Evolutionary conservation across 1,139 yeast genomes (phyloP).

Genomic region (Kodamaea alishanica): DNA sequence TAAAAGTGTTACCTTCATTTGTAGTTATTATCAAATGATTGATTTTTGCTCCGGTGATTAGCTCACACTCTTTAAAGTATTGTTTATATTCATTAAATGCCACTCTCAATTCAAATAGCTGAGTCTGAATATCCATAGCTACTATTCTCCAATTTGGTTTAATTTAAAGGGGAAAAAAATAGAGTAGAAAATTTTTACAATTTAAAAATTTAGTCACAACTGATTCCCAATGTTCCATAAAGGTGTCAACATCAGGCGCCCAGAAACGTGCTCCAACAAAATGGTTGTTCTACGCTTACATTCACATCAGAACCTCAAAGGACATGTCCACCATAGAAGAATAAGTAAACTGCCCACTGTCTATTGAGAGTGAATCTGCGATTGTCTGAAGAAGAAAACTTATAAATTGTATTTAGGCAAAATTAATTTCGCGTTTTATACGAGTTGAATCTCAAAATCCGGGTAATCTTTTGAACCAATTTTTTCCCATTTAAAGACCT

Average conservation of each 20-base stretch:
- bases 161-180: too few relatives aligned
- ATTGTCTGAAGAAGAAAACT: constrained; percentile 14
- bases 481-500: too few relatives aligned
- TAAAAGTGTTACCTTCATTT: constrained; percentile 18
- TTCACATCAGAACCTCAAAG: constrained; percentile 21
- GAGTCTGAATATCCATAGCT: constrained; percentile 13
- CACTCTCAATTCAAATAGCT: constrained; percentile 22
- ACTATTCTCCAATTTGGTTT: too few relatives aligned
- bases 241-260: constrained; percentile 54
- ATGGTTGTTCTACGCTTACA: constrained; percentile 41
- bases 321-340: constrained; percentile 13
- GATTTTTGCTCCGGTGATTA: constrained; percentile 9
- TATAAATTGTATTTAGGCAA: too few relatives aligned
- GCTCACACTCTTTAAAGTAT: constrained; percentile 24
- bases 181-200: neutral
- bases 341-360: constrained; percentile 20
- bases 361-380: constrained; percentile 42
- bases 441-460: too few relatives aligned
- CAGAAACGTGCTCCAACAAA: constrained; percentile 49
- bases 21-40: constrained; percentile 19
- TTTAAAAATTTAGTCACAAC: constrained; percentile 44
- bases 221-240: constrained; percentile 53
- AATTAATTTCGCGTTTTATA: too few relatives aligned
- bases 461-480: too few relatives aligned
- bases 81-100: constrained; percentile 27